Evolutionary conservation across 1,284 basidiomycete genomes (phyloP).

Genomic region (Fomitopsis pinicola): DNA sequence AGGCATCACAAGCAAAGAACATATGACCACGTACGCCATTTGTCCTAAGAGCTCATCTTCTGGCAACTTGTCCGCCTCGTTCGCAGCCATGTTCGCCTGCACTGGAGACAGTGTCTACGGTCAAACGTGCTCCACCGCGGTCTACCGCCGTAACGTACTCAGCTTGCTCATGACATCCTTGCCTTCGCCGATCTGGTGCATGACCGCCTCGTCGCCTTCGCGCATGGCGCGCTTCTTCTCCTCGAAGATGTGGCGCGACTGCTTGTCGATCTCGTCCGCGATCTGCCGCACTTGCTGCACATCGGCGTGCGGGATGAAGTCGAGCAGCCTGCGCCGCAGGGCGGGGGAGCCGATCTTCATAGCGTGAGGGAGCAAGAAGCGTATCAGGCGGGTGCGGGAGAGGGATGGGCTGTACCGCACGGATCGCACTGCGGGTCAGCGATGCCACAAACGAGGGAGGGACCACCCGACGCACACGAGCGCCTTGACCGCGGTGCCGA

Average conservation of each 20-base stretch:
- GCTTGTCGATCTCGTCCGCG: constrained; percentile 14
- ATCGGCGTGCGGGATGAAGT: constrained; percentile 10
- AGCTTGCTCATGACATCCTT: constrained; percentile 6
- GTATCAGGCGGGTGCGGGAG: constrained; percentile 2
- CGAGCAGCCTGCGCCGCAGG: constrained; percentile 12
- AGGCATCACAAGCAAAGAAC: not conserved
- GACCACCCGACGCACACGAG: constrained; percentile 19
- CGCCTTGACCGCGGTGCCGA: constrained; percentile 24
- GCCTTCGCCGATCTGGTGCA: no score
- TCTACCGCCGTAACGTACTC: constrained; percentile 13
- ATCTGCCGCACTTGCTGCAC: constrained; percentile 13
- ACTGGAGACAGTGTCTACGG: not conserved
- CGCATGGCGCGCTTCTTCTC: no score
- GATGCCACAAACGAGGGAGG: not conserved
- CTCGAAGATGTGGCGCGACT: no score
- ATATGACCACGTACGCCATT: constrained; percentile 1
- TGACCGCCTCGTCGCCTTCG: no score
- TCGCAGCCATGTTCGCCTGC: no score
- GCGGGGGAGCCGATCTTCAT: constrained; percentile 7
- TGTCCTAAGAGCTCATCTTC: no score
- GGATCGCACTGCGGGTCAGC: not conserved
- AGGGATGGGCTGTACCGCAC: constrained; percentile 12
- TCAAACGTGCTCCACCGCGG: not conserved
- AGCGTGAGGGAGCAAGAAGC: constrained; percentile 11
- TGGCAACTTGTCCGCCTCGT: no score